Base-by-base conservation (phyloP, 2,329 filamentous ascomycete species). In the Mycosphaerella arachidis region DNA sequence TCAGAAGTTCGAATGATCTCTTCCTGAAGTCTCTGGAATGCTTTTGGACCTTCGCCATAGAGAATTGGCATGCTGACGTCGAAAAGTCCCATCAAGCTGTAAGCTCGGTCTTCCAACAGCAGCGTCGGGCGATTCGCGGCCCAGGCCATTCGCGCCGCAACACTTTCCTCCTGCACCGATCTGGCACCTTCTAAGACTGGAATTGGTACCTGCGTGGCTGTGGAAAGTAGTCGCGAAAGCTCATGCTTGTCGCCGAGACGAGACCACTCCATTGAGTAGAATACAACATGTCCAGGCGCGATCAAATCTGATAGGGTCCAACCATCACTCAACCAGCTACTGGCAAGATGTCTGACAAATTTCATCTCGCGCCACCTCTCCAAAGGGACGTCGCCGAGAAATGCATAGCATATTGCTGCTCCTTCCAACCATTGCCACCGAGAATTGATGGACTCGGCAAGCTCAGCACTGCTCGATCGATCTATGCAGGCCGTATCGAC, bases 1-100 rank as follows among this genome's bases (percentile, higher is more conserved):
- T 52, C 58, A 13, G 54, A 60, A 29, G 35, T 29, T 50, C 57
- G 65, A 52, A 67, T 63, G 29, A 67, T 67, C 51, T 67, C 64
- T 58, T 67, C 64, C 33, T 67, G 63, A 20, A 67, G 55, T 20
- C 64, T 53, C 6, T 55, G 24, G 56, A 66, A 67, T 0, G 64
- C 64, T 40, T 60, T 65, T 20, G 58, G 35, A 13, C 63, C 63
- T 48, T 65, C 63, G 3, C 63, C 63, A 29, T 65, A 63, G 6
- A 61, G 53, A 3, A 61, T n/a, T 8, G 58, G 31, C 63, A 65
- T 63, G 29, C 58, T 65, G 27, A 65, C 53, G 27, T 51, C 60
- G 43, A 65, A 63, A 8, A 65, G 50, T 6, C 63, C 63, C 57
- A 63, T 56, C 24, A 63, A 52, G 31, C 57, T 48, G 33, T 65